phyloP scores from a whole-genome alignment of 177 flowering plant species.

The Tripterygium wilfordii region DNA sequence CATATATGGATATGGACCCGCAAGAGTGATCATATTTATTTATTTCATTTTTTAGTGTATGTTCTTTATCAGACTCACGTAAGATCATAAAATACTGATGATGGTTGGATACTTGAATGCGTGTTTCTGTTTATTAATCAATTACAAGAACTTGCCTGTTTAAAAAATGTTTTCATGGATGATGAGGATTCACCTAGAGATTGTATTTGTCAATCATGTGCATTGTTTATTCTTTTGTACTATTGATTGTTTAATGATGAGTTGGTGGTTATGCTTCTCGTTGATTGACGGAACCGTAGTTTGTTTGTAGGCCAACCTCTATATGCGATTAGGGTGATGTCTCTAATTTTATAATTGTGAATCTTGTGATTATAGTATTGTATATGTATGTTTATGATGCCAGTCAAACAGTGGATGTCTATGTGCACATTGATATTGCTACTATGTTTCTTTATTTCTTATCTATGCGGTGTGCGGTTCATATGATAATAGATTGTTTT shows the following conservation, averaged over 20 bases:
- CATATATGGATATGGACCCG: slow-evolving; percentile 18
- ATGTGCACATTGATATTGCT: neutral
- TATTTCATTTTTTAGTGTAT: neutral
- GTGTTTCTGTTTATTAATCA: no score
- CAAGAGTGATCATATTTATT: slow-evolving; percentile 1
- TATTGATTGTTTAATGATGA: neutral
- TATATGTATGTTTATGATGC: no score
- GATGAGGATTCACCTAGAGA: neutral
- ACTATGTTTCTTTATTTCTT: slow-evolving; percentile 2
- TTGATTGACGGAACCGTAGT: slow-evolving; percentile 18
- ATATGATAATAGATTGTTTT: neutral
- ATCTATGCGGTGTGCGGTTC: slow-evolving; percentile 4
- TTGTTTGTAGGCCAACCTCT: slow-evolving; percentile 18
- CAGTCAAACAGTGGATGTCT: slow-evolving; percentile 14
- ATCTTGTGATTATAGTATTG: neutral
- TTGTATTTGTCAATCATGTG: neutral
- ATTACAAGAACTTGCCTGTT: neutral
- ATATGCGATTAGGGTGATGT: slow-evolving; percentile 10
- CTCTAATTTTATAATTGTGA: slow-evolving; percentile 3
- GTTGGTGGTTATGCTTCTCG: slow-evolving; percentile 8
- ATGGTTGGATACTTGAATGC: no score
- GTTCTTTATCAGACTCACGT: slow-evolving; percentile 7
- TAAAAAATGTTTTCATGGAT: neutral
- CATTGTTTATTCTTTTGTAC: neutral
- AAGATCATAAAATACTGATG: neutral